Evolutionary conservation across 805 yeast species (phyloP).

Genomic region (Cyberlindnera japonica): DNA sequence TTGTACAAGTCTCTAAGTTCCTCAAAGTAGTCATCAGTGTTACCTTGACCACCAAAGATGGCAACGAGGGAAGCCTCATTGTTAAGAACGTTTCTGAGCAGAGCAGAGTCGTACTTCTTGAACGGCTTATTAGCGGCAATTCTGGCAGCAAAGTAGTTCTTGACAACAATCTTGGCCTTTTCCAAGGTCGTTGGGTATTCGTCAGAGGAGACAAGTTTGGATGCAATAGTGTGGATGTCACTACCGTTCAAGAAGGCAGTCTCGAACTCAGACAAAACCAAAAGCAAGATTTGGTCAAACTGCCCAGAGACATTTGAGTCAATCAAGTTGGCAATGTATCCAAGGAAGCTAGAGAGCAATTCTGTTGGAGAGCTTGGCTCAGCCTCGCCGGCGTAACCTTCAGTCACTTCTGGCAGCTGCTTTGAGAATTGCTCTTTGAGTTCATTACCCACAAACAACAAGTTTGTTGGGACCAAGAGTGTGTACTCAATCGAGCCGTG

Average conservation of each 20-base stretch:
- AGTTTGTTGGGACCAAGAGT: conserved; percentile 76
- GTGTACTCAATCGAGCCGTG: conserved; percentile 90
- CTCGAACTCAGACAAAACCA: conserved; percentile 80
- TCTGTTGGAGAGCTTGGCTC: conserved; percentile 89
- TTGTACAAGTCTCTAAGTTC: conserved; percentile 85
- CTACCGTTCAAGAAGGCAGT: conserved; percentile 65
- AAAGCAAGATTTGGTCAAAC: conserved; percentile 64
- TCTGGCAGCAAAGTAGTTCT: conserved; percentile 69
- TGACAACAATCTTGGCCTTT: conserved; percentile 72
- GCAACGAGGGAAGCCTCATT: conserved; percentile 67
- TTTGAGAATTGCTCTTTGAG: conserved; percentile 82
- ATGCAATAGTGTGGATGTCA: conserved; percentile 89
- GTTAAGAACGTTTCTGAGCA: conserved; percentile 59
- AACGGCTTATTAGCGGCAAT: conserved; percentile 46
- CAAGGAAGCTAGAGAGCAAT: conserved; percentile 78
- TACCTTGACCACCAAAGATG: conserved; percentile 98
- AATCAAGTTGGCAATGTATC: conserved; percentile 54
- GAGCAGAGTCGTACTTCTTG: conserved; percentile 49
- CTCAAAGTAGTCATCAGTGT: conserved; percentile 94
- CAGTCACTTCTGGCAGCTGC: conserved; percentile 72
- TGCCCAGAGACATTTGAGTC: conserved; percentile 47
- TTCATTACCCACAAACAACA: conserved; percentile 79
- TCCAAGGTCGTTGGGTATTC: conserved; percentile 59
- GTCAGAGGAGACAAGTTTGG: conserved; percentile 54
- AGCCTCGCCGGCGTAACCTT: conserved; percentile 77